Percentiles rank a stretch among this genome's conserved stretches.
Conservation (phyloP, 148 eudicot species). For the Spergularia marina region DNA sequence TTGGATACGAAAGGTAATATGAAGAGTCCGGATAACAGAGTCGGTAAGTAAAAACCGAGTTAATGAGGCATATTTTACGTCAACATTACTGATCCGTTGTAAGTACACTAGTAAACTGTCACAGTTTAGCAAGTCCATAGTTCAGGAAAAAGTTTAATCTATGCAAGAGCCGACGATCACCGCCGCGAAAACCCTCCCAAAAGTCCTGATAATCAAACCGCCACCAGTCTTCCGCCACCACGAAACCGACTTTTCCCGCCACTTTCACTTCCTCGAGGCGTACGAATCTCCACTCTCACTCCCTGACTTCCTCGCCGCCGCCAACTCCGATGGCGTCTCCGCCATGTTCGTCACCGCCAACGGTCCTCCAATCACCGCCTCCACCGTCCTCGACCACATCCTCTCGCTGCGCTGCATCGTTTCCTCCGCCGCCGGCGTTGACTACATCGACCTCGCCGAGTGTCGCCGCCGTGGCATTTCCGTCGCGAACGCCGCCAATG, state of each 20-base stretch:
- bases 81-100: too few relatives aligned
- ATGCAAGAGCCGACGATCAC: not conserved
- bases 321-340: constrained; percentile 26
- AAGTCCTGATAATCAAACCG: constrained; percentile 46
- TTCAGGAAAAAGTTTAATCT: not conserved
- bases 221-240: constrained; percentile 31
- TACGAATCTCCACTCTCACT: constrained; percentile 47
- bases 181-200: constrained; percentile 25
- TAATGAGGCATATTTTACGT: too few relatives aligned
- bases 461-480: constrained; percentile 65
- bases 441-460: constrained; percentile 61
- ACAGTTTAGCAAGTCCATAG: not conserved
- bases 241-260: constrained; percentile 31
- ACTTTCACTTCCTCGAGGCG: constrained; percentile 46
- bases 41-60: too few relatives aligned
- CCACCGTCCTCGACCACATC: constrained; percentile 39
- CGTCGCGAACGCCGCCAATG: constrained; percentile 38
- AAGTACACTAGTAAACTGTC: too few relatives aligned
- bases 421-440: constrained; percentile 57
- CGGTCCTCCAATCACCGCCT: constrained; percentile 26
- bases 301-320: constrained; percentile 28
- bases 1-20: too few relatives aligned
- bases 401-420: constrained; percentile 56
- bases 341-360: constrained; percentile 28
- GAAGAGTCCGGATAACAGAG: too few relatives aligned